A percentile compares a stretch with the other conserved stretches of the same genome.
Conservation (phyloP, 1,284 basidiomycete genomes). For the Tilletia walkeri region DNA sequence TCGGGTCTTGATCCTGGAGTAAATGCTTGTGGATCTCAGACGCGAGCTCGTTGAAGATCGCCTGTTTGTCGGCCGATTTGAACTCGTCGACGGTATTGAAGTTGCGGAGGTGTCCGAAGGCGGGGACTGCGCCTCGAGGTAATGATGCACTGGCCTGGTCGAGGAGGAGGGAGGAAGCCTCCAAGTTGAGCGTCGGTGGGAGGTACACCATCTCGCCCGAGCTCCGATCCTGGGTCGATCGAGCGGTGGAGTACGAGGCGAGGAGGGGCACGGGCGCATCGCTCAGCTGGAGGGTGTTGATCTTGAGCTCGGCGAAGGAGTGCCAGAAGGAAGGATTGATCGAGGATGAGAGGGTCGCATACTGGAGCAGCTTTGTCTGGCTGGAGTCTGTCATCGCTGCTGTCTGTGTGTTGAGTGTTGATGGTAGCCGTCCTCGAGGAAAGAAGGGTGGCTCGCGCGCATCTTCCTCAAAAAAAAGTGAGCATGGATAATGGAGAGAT, state of each 20-base stretch:
- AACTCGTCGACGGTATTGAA: conserved; percentile 94
- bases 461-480: too few relatives aligned
- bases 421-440: too few relatives aligned
- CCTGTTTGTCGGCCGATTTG: conserved; percentile 80
- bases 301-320: conserved; percentile 79
- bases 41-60: conserved; percentile 63
- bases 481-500: too few relatives aligned
- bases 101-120: conserved; percentile 71
- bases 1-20: conserved; percentile 28
- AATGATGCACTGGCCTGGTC: not conserved
- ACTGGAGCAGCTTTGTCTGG: conserved; percentile 64
- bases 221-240: conserved; percentile 71
- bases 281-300: conserved; percentile 81
- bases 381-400: not conserved
- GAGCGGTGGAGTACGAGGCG: conserved; percentile 71
- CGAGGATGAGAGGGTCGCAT: conserved; percentile 78
- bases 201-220: conserved; percentile 59
- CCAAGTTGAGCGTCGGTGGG: conserved; percentile 45
- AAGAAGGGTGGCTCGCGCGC: too few relatives aligned
- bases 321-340: conserved; percentile 93
- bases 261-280: conserved; percentile 69
- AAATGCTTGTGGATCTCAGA: conserved; percentile 17
- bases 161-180: conserved; percentile 23
- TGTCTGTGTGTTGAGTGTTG: too few relatives aligned
- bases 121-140: conserved; percentile 43